Evolutionary conservation across 2,329 filamentous ascomycete genomes (phyloP).

Genomic region (Chlorencoelia australis): DNA sequence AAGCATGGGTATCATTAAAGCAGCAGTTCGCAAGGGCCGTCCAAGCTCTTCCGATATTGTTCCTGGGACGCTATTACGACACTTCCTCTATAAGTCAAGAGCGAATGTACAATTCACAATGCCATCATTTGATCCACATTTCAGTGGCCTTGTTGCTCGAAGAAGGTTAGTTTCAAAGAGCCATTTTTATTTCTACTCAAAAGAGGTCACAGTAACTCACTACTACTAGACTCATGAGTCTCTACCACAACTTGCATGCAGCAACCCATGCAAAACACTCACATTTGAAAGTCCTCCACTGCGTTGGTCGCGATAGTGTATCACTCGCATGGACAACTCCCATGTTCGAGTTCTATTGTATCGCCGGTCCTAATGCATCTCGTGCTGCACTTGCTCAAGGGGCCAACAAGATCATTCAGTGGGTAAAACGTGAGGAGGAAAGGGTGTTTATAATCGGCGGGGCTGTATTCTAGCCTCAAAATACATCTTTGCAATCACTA

Average conservation of each 20-base stretch:
- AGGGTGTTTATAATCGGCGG: slow-evolving; percentile 93
- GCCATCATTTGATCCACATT: slow-evolving; percentile 67
- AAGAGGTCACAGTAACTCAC: background rate
- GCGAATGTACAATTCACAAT: slow-evolving; percentile 94
- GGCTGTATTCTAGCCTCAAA: slow-evolving; percentile 69
- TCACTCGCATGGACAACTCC: slow-evolving; percentile 87
- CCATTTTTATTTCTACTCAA: slow-evolving; percentile 6
- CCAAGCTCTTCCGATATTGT: slow-evolving; percentile 65
- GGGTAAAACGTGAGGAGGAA: slow-evolving; percentile 87
- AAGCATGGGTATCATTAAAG: slow-evolving; percentile 63
- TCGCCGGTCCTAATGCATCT: slow-evolving; percentile 67
- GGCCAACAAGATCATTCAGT: slow-evolving; percentile 82
- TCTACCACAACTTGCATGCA: slow-evolving; percentile 79
- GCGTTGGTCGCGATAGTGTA: slow-evolving; percentile 62
- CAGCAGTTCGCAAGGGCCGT: slow-evolving; percentile 61
- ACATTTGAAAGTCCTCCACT: slow-evolving; percentile 79
- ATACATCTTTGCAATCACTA: no score
- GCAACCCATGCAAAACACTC: slow-evolving; percentile 76
- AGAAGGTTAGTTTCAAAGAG: slow-evolving; percentile 42
- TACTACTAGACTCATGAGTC: slow-evolving; percentile 55
- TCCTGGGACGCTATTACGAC: slow-evolving; percentile 69
- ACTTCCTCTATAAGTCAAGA: slow-evolving; percentile 93
- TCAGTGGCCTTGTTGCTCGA: slow-evolving; percentile 47
- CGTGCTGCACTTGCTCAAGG: slow-evolving; percentile 64
- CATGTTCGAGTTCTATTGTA: slow-evolving; percentile 86